Conservation (phyloP, 352 stramenopile genomes). For the Heterotrichella gracilis region DNA sequence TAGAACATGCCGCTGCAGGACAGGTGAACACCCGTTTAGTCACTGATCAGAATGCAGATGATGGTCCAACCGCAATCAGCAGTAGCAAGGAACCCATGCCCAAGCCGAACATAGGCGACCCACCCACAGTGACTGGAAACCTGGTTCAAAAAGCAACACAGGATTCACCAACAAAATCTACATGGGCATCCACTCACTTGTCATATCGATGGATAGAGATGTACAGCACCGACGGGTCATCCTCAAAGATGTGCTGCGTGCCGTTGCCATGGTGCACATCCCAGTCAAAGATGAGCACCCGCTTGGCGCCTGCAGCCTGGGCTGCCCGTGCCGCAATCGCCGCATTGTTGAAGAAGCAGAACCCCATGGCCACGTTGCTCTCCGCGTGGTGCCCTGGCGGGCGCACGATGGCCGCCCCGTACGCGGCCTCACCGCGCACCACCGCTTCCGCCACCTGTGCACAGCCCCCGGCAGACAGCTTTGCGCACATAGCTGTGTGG, state of each 20-base stretch:
- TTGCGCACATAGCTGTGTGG: constrained; percentile 20
- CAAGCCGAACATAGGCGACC: no score
- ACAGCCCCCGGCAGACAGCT: constrained; percentile 18
- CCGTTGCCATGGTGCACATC: constrained; percentile 56
- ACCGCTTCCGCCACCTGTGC: constrained; percentile 21
- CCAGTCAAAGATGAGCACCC: constrained; percentile 41
- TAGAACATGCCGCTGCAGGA: constrained; percentile 36
- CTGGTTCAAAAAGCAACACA: no score
- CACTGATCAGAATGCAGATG: no score
- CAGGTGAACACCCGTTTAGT: no score
- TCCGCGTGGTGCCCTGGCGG: constrained; percentile 61
- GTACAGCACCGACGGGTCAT: constrained; percentile 33
- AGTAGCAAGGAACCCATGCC: no score
- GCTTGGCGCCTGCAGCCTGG: constrained; percentile 22
- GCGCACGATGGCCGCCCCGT: constrained; percentile 43
- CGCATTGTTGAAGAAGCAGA: constrained; percentile 44
- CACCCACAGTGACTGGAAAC: no score
- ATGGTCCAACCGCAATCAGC: no score
- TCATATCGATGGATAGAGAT: constrained; percentile 29
- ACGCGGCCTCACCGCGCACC: not conserved
- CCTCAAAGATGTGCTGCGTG: constrained; percentile 36
- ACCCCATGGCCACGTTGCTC: constrained; percentile 31
- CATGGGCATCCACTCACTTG: no score
- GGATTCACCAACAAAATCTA: no score
- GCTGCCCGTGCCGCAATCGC: constrained; percentile 33